phyloP scores from a whole-genome alignment of 2,329 filamentous ascomycete species.

The Colletotrichum sp. region DNA sequence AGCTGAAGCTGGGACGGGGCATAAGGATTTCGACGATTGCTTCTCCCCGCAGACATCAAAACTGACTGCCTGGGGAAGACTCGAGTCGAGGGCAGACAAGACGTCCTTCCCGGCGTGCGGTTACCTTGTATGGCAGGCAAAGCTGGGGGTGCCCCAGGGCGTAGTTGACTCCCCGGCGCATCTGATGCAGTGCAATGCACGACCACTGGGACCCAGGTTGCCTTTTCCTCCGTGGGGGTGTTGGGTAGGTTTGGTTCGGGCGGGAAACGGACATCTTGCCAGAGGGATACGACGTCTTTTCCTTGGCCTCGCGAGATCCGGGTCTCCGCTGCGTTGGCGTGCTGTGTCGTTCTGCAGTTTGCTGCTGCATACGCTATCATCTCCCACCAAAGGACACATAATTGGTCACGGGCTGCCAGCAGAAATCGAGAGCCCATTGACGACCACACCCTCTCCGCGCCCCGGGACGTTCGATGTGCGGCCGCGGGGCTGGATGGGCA shows the following conservation, averaged over 20 bases:
- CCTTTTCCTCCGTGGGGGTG: not conserved
- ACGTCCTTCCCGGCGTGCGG: not conserved
- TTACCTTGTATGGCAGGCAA: not conserved
- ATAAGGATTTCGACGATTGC: not conserved
- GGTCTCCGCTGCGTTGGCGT: not conserved
- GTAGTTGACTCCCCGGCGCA: not conserved
- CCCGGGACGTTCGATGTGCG: not conserved
- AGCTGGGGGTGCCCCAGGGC: not conserved
- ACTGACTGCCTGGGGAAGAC: not conserved
- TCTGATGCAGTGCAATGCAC: constrained; percentile 19
- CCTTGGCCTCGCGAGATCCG: not conserved
- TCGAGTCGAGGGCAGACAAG: not conserved
- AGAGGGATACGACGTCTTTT: not conserved
- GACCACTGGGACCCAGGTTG: not conserved
- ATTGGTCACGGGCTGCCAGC: not conserved
- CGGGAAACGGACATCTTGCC: not conserved
- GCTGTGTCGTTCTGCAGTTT: not conserved
- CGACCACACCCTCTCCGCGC: constrained; percentile 6
- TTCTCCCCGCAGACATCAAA: not conserved
- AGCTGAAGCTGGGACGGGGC: not conserved
- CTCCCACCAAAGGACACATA: not conserved
- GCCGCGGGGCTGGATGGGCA: not conserved
- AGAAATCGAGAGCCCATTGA: not conserved
- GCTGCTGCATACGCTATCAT: not conserved
- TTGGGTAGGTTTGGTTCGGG: not conserved